Base-by-base conservation (phyloP, 202 grass and related monocot genomes). In the Sporobolus alterniflorus region DNA sequence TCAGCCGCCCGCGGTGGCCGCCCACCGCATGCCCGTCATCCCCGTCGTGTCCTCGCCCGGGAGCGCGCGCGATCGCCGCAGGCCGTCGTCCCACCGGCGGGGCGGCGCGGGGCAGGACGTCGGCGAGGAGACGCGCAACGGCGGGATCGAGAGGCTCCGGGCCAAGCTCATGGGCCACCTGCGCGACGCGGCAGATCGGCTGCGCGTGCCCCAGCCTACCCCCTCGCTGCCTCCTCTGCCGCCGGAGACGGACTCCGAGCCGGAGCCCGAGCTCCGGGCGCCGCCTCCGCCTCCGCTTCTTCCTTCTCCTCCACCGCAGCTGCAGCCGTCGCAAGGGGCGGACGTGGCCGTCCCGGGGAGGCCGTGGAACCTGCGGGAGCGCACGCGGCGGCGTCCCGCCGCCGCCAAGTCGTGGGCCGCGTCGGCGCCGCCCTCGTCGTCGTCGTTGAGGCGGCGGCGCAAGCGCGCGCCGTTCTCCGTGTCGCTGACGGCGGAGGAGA, bases 281-380 rank as follows among this genome's bases (percentile, higher is more conserved):
- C 77, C 76, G 40, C 67, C 86, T 17, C 47, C 47, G 16, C 22
- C 69, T 5, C 25, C 50, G 2, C 31, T 48, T 18, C 60, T 43
- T 17, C 16, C 78, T 13, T 59, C 62, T 2, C 31, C 50, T 0
- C 46, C 20, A 1, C 7, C 20, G 61, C 50, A 60, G 20, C 74
- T 31, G 16, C 48, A 18, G 43, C 60, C 41, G 5, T 55, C 18
- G 6, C 64, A 33, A 0, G 42, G 50, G 0, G 41, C 1, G 1
- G 50, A 77, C 20, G 66, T 33, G 0, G 43, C 69, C 5, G 33
- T 64, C 3, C 11, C 85, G 33, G 8, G 77, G 34, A 87, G 57
- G 83, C 92, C 89, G 62, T 94, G 92, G 92, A 92, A 92, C 64
- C 87, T 94, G 57, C 82, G 92, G 25, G 81, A 86, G 60, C 84